These are phyloP conservation scores for Agaricales sp. DNA, from an alignment of 1,284 basidiomycete species.

Conservation along the genomic window DNA sequence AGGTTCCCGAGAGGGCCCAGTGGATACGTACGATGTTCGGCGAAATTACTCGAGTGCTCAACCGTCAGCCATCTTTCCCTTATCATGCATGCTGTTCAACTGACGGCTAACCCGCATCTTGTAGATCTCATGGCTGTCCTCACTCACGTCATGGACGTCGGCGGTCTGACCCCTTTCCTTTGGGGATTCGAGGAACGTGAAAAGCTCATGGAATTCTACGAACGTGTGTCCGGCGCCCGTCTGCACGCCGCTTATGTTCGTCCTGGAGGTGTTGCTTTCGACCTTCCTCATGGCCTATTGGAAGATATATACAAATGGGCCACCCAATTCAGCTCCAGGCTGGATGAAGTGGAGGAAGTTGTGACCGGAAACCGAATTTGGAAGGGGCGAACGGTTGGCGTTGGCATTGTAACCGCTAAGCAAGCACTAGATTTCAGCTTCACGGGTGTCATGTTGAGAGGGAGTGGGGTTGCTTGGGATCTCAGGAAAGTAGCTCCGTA, in stretches of 20 bases:
- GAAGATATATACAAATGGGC: constrained; percentile 99
- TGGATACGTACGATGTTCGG: constrained; percentile 98
- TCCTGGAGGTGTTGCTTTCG: constrained; percentile 96
- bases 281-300: constrained; percentile 91
- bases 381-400: constrained; percentile 89
- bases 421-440: constrained; percentile 92
- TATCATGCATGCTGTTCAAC: constrained; percentile 1
- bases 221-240: constrained; percentile 96
- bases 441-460: constrained; percentile 95
- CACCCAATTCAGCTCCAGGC: constrained; percentile 84
- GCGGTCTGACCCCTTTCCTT: constrained; percentile 96
- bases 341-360: constrained; percentile 98
- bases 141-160: constrained; percentile 94
- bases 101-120: constrained; percentile 4
- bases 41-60: constrained; percentile 93
- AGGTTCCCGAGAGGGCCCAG: constrained; percentile 97
- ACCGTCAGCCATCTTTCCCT: constrained; percentile 46
- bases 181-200: constrained; percentile 99
- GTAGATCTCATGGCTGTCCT: constrained; percentile 96
- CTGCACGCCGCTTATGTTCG: constrained; percentile 97
- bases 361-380: constrained; percentile 97
- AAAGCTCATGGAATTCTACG: constrained; percentile 99
- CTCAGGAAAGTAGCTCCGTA: constrained; percentile 89
- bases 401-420: constrained; percentile 88
- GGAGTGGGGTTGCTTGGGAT: constrained; percentile 94